Evolutionary conservation across 345 rosid species (phyloP).

Genomic region (Jatropha curcas): DNA sequence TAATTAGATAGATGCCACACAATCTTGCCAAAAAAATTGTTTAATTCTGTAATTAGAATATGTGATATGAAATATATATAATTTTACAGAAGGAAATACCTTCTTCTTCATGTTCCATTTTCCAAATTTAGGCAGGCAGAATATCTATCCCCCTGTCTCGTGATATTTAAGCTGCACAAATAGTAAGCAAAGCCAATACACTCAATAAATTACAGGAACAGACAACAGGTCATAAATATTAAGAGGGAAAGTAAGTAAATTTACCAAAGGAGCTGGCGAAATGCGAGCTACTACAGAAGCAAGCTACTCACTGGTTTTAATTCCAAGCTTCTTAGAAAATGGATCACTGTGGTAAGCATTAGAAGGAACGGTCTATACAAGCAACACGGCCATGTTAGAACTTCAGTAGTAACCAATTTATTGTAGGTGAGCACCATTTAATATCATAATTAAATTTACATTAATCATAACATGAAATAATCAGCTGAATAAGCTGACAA

Average conservation of each 20-base stretch:
- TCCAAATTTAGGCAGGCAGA: conserved; percentile 89
- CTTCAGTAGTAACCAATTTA: neutral
- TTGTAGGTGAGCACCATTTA: neutral
- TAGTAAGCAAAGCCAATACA: neutral
- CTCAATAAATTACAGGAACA: neutral
- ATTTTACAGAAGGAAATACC: conserved; percentile 38
- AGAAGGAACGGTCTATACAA: conserved; percentile 65
- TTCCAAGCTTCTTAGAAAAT: conserved; percentile 92
- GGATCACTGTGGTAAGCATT: conserved; percentile 76
- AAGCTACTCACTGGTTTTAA: conserved; percentile 78
- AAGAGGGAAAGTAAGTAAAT: neutral
- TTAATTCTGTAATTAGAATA: neutral
- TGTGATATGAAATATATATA: neutral
- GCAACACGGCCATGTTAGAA: neutral
- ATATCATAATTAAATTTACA: neutral
- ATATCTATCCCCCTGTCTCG: conserved; percentile 82
- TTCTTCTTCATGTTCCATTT: conserved; percentile 99
- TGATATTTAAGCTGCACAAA: conserved; percentile 87
- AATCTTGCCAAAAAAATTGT: neutral
- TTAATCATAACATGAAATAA: neutral
- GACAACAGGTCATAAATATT: too few species aligned
- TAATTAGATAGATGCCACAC: neutral
- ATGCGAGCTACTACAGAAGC: conserved; percentile 97
- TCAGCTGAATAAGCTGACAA: neutral
- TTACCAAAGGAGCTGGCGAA: conserved; percentile 92